phyloP scores from a whole-genome alignment of 139 green algal genomes.

The Chlamydomonas incerta region DNA sequence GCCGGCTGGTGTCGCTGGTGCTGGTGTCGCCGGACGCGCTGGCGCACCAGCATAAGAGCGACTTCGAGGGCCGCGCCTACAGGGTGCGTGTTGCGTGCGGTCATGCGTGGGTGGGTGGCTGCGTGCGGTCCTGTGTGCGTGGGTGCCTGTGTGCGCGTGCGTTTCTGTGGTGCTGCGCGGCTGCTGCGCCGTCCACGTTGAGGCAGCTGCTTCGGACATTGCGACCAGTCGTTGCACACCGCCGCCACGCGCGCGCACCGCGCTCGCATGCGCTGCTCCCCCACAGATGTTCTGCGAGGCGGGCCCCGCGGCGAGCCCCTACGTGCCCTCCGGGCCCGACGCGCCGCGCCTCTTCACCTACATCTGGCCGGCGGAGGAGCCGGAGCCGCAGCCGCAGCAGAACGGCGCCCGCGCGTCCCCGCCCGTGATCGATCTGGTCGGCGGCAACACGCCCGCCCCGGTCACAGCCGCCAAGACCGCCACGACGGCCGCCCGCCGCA shows the following conservation, averaged over 20 bases:
- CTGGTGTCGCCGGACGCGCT: constrained; percentile 38
- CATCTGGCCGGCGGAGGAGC: background rate
- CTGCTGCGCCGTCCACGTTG: no score
- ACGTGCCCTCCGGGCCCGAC: background rate
- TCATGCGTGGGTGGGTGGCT: no score
- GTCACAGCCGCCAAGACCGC: no score
- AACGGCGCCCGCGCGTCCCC: background rate
- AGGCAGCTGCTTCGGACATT: no score
- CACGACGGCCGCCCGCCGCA: background rate
- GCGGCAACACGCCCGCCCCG: background rate
- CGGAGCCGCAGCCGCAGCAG: background rate
- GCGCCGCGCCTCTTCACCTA: constrained; percentile 24
- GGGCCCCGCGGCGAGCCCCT: background rate
- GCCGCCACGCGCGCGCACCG: no score
- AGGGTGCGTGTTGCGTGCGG: background rate
- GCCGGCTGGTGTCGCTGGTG: constrained; percentile 21
- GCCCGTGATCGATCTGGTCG: background rate
- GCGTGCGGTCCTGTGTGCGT: no score
- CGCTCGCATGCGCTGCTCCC: background rate
- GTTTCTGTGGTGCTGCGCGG: no score
- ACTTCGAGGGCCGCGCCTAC: constrained; percentile 29
- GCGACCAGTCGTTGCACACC: no score
- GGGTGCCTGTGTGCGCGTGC: no score
- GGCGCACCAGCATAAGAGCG: constrained; percentile 33
- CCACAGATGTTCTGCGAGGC: constrained; percentile 21